A percentile compares a stretch with the other conserved stretches of the same genome.
Evolutionary conservation across 805 yeast species (phyloP).

Genomic region (Isabelozyma rhagii): DNA sequence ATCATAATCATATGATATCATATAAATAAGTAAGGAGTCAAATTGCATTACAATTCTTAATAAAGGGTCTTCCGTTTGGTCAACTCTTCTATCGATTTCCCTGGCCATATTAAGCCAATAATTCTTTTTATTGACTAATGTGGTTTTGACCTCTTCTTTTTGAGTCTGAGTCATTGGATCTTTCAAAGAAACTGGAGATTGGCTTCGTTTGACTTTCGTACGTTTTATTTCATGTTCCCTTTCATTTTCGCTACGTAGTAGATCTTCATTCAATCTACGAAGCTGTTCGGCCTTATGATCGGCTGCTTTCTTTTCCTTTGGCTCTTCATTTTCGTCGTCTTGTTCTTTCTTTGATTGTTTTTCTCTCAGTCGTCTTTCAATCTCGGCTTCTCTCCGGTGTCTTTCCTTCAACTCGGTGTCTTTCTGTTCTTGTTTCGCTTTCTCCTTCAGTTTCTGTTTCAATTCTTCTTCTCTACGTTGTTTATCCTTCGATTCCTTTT

Average conservation of each 20-base stretch:
- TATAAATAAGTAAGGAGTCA: conserved; percentile 24
- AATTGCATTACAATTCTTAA: conserved; percentile 20
- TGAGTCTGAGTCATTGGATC: conserved; percentile 1
- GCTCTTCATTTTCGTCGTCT: conserved; percentile 6
- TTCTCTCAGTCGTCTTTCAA: conserved; percentile 5
- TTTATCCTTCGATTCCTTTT: neutral
- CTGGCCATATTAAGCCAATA: conserved; percentile 20
- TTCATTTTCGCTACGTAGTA: conserved; percentile 9
- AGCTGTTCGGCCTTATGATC: conserved; percentile 12
- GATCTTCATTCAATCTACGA: conserved; percentile 16
- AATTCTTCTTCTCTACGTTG: neutral
- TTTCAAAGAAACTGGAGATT: neutral
- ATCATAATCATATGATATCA: conserved; percentile 28
- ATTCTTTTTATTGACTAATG: conserved; percentile 9
- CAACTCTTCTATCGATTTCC: conserved; percentile 4
- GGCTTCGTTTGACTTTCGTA: neutral
- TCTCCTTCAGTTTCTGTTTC: neutral
- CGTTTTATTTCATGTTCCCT: conserved; percentile 3
- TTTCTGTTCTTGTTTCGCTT: neutral
- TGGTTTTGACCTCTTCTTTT: conserved; percentile 7
- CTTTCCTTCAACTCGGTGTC: conserved; percentile 1
- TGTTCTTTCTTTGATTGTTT: conserved; percentile 2
- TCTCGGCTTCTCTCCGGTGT: conserved; percentile 1
- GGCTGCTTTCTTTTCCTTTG: neutral
- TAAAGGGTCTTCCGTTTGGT: conserved; percentile 11